Conservation (phyloP, 1,139 yeast species). For the Casaregolazyma lundiana region DNA sequence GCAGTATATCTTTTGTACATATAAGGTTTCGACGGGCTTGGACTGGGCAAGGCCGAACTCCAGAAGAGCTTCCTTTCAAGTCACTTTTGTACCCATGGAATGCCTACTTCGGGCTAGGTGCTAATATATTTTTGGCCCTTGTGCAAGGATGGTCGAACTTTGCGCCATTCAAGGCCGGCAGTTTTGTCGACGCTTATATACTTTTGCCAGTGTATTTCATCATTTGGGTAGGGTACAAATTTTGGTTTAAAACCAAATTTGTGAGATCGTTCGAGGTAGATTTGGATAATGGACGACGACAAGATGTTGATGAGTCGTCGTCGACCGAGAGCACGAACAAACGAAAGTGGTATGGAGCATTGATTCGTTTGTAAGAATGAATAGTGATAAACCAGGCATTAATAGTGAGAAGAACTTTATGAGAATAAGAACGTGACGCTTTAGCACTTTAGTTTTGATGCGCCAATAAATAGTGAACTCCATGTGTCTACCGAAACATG, state of each 20-base stretch:
- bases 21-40: slow-evolving; percentile 51
- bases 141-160: slow-evolving; percentile 69
- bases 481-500: slow-evolving; percentile 50
- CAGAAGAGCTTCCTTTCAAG: slow-evolving; percentile 49
- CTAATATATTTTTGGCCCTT: slow-evolving; percentile 52
- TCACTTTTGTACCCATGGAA: slow-evolving; percentile 52
- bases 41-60: slow-evolving; percentile 43
- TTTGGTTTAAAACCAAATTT: slow-evolving; percentile 42
- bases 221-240: slow-evolving; percentile 39
- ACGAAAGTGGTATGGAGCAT: slow-evolving; percentile 8
- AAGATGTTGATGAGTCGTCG: slow-evolving; percentile 25
- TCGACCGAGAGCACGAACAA: not conserved
- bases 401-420: too few relatives aligned
- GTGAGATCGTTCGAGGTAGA: slow-evolving; percentile 42
- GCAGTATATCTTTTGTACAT: slow-evolving; percentile 47
- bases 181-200: slow-evolving; percentile 63
- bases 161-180: slow-evolving; percentile 54
- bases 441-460: too few relatives aligned
- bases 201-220: slow-evolving; percentile 54
- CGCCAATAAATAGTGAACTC: not conserved
- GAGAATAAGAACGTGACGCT: too few relatives aligned
- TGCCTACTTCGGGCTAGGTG: slow-evolving; percentile 47
- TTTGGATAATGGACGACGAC: slow-evolving; percentile 38
- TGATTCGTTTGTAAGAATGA: too few relatives aligned
- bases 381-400: too few relatives aligned